Evolutionary conservation across 129 eudicot species (phyloP).

Genomic region (Arctium minus): DNA sequence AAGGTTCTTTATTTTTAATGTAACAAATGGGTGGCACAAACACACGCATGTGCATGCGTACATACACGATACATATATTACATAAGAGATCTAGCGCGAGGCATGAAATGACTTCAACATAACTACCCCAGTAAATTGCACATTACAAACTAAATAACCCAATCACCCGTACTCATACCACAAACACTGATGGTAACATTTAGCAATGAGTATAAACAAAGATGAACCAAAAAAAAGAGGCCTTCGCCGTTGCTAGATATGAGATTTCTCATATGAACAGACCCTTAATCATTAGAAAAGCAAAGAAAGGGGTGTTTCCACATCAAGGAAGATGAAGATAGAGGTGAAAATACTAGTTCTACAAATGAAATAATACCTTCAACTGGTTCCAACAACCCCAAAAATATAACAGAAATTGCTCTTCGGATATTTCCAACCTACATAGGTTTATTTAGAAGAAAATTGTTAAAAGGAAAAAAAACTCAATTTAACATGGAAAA

Average conservation of each 20-base stretch:
- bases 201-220: too few species aligned
- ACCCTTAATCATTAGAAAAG: background rate
- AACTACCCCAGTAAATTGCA: too few species aligned
- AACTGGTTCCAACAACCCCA: slow-evolving; percentile 87
- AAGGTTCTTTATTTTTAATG: background rate
- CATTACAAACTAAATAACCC: too few species aligned
- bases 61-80: background rate
- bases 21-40: background rate
- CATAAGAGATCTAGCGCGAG: background rate
- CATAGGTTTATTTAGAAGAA: slow-evolving; percentile 7
- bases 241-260: background rate
- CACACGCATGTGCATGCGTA: background rate
- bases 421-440: slow-evolving; percentile 83
- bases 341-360: background rate
- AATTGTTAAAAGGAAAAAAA: slow-evolving; percentile 1
- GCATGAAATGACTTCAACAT: background rate
- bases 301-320: background rate
- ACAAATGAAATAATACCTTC: slow-evolving; percentile 44
- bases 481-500: background rate
- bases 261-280: background rate
- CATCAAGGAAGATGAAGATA: background rate
- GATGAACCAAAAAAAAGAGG: background rate
- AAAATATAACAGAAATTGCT: slow-evolving; percentile 52
- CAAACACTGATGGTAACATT: too few species aligned
- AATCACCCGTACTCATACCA: too few species aligned